Base-by-base conservation (phyloP, 2,329 filamentous ascomycete species). In the Colletotrichum brevisporum region DNA sequence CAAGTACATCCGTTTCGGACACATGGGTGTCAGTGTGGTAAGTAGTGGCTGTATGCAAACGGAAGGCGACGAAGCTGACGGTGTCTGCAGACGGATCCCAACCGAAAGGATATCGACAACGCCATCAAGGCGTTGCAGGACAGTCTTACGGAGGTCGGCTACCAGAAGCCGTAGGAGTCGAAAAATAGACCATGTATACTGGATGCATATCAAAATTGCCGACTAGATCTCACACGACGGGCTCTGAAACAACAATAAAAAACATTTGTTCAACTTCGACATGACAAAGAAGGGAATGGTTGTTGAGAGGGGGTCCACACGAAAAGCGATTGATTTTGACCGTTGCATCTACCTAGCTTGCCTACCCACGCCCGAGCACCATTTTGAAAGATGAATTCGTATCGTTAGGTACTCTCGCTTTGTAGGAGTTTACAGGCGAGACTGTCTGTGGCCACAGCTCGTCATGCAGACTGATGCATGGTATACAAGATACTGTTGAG, bases 21-120 rank as follows among this genome's bases (percentile, higher is more conserved):
- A 98, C 81, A 99, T 99, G 96, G 96, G 96, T 74, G 94, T 98
- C 71, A 96, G 92, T 78, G 92, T 95, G 74, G 89, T 91, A 82
- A 83, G 89, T 86, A 48, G 6, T 16, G 18, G 36, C 21, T 4
- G 27, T 18, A 15, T 21, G 8, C 24, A 36, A 10, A 13, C 18
- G 13, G 36, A 31, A n/a, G 26, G 47, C 58, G 47, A 43, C 78
- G 77, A 71, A 76, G 64, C 41, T 51, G 47, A 73, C 62, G 2
- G 12, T 9, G 9, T 10, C 31, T 21, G 69, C 63, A 90, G 83
- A 93, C 91, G 76, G 94, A 98, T 77, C 88, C 93, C 31, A 89
- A 89, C 71, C 88, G 95, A 71, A 88, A 87, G 60, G 94, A 99
- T 78, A 90, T 98, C 75, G 93, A 97, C 72, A 92, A 92, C 76